These are phyloP conservation scores for Malassezia vespertilionis DNA, from an alignment of 1,284 basidiomycete species.

Conservation along the genomic window DNA sequence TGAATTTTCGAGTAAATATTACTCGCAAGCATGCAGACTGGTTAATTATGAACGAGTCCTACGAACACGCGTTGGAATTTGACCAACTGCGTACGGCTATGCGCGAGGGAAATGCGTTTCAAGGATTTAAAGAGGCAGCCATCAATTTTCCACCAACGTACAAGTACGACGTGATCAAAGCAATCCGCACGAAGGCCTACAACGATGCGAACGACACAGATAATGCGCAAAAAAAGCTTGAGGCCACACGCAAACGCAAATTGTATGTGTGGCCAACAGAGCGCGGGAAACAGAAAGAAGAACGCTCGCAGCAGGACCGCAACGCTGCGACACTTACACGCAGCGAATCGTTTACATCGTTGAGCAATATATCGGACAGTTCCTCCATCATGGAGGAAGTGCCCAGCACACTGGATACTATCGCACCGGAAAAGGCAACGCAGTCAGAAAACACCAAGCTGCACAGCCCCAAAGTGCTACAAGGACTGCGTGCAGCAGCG, in stretches of 20 bases:
- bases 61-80: constrained; percentile 54
- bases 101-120: constrained; percentile 52
- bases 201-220: too few relatives aligned
- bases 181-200: too few relatives aligned
- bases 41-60: constrained; percentile 51
- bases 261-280: too few relatives aligned
- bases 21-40: constrained; percentile 53
- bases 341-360: not conserved
- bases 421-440: too few relatives aligned
- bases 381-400: constrained; percentile 9
- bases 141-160: constrained; percentile 54
- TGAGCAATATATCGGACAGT: constrained; percentile 1
- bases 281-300: too few relatives aligned
- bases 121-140: constrained; percentile 55
- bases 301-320: too few relatives aligned
- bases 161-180: constrained; percentile 63
- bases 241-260: too few relatives aligned
- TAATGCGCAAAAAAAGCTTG: too few relatives aligned
- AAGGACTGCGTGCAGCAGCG: too few relatives aligned
- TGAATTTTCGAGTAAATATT: constrained; percentile 50
- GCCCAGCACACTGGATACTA: too few relatives aligned
- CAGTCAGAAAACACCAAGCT: too few relatives aligned
- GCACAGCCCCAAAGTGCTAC: not conserved
- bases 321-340: not conserved
- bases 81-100: constrained; percentile 68